phyloP scores from a whole-genome alignment of 2,329 filamentous ascomycete species.

The Cladophialophora yegresii region DNA sequence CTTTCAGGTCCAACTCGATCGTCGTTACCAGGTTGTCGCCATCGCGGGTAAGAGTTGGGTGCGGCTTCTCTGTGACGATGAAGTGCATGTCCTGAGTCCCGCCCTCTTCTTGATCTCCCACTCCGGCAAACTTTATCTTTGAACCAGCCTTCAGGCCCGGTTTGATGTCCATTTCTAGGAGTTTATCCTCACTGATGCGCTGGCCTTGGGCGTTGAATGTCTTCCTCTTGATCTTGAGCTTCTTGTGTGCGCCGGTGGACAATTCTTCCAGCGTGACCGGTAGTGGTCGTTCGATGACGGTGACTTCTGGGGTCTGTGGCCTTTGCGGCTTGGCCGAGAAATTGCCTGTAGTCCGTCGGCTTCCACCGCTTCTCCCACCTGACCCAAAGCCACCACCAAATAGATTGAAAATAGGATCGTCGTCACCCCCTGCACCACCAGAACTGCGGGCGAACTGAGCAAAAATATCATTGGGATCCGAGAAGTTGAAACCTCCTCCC shows the following conservation, averaged over 20 bases:
- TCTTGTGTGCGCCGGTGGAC: slow-evolving; percentile 84
- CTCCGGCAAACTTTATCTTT: slow-evolving; percentile 96
- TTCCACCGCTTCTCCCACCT: slow-evolving; percentile 43
- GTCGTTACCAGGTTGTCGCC: slow-evolving; percentile 82
- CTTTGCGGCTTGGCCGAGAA: slow-evolving; percentile 33
- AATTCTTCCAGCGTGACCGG: slow-evolving; percentile 84
- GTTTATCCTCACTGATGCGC: slow-evolving; percentile 81
- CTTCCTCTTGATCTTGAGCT: slow-evolving; percentile 98
- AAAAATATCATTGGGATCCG: slow-evolving; percentile 81
- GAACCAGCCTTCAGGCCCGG: slow-evolving; percentile 92
- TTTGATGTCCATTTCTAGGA: slow-evolving; percentile 93
- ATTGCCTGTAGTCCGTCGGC: slow-evolving; percentile 42
- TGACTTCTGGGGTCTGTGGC: slow-evolving; percentile 73
- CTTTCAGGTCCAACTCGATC: slow-evolving; percentile 83
- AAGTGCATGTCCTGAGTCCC: slow-evolving; percentile 95
- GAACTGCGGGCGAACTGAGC: slow-evolving; percentile 71
- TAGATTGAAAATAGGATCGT: slow-evolving; percentile 59
- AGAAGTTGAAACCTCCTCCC: slow-evolving; percentile 76
- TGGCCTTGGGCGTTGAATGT: slow-evolving; percentile 85
- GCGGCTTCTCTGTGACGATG: slow-evolving; percentile 89
- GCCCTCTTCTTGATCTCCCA: slow-evolving; percentile 97
- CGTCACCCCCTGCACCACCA: slow-evolving; percentile 51
- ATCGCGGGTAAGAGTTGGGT: slow-evolving; percentile 80
- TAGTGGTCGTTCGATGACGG: slow-evolving; percentile 82
- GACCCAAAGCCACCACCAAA: slow-evolving; percentile 49